Conservation (phyloP, 1,139 yeast genomes). For the Yamadazyma triangularis region DNA sequence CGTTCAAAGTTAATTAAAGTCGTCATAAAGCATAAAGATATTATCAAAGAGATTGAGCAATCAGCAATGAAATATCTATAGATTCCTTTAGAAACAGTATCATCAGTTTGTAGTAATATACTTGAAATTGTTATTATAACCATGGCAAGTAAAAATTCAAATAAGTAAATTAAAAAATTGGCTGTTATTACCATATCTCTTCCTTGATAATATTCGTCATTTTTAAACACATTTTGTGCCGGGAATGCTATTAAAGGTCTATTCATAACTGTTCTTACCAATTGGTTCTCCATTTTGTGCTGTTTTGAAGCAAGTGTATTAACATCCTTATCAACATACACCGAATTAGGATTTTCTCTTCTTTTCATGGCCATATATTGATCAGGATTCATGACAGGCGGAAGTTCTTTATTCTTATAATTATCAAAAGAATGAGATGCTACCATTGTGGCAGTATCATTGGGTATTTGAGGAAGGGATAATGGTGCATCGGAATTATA, state of each 20-base stretch:
- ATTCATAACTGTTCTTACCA: constrained; percentile 35
- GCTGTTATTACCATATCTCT: constrained; percentile 23
- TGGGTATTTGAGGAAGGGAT: constrained; percentile 7
- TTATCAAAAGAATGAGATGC: constrained; percentile 7
- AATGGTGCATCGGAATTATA: not conserved
- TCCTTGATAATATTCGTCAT: constrained; percentile 16
- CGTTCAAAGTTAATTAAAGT: constrained; percentile 35
- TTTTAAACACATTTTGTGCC: constrained; percentile 7
- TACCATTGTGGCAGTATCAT: constrained; percentile 10
- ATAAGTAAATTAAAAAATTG: constrained; percentile 27
- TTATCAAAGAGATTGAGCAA: constrained; percentile 28
- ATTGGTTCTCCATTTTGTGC: constrained; percentile 24
- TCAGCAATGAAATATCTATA: constrained; percentile 39
- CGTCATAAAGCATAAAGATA: constrained; percentile 32
- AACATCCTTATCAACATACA: constrained; percentile 8
- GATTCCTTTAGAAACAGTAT: constrained; percentile 17
- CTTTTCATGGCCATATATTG: constrained; percentile 8
- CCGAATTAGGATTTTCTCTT: constrained; percentile 3
- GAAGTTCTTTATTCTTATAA: constrained; percentile 16
- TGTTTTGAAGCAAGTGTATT: constrained; percentile 20
- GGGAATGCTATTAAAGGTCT: constrained; percentile 23
- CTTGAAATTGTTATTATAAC: constrained; percentile 29
- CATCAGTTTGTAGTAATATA: constrained; percentile 23
- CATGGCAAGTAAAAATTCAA: constrained; percentile 32
- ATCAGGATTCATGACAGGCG: constrained; percentile 16